Percentiles rank a stretch among this genome's conserved stretches.
phyloP scores from a whole-genome alignment of 2,329 filamentous ascomycete species.

The Purpureocillium takamizusanense region DNA sequence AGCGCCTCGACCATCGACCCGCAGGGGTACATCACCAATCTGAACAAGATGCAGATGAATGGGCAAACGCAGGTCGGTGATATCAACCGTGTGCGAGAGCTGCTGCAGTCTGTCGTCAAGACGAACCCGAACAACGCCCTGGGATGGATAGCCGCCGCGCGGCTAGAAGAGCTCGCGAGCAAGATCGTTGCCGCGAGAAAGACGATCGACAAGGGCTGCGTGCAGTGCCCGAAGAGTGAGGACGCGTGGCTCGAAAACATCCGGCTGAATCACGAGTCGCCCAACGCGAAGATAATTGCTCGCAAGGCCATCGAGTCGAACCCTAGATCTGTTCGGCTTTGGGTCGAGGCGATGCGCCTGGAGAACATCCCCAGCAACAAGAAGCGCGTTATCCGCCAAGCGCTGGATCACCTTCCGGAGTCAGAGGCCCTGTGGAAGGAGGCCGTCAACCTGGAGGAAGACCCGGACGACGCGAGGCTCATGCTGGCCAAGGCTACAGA shows the following conservation, averaged over 20 bases:
- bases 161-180: constrained; percentile 85
- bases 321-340: constrained; percentile 76
- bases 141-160: constrained; percentile 90
- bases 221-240: constrained; percentile 86
- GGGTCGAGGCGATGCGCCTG: constrained; percentile 92
- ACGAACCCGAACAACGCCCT: constrained; percentile 93
- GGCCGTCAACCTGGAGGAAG: constrained; percentile 89
- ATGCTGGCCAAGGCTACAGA: constrained; percentile 92
- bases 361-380: constrained; percentile 76
- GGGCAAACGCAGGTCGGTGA: constrained; percentile 86
- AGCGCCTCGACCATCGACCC: constrained; percentile 88
- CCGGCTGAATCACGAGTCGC: constrained; percentile 70
- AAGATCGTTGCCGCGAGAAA: constrained; percentile 85
- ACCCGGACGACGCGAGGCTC: constrained; percentile 76
- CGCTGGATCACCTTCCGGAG: constrained; percentile 84
- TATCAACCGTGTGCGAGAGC: constrained; percentile 83
- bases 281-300: constrained; percentile 93
- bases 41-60: constrained; percentile 72
- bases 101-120: constrained; percentile 94
- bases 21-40: constrained; percentile 88
- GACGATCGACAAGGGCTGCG: constrained; percentile 79
- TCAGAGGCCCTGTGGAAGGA: constrained; percentile 98
- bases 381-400: constrained; percentile 86
- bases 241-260: constrained; percentile 97
- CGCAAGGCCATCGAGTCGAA: constrained; percentile 90